Evolutionary conservation across 495 filamentous ascomycete genomes (phyloP).

Genomic region (Talaromyces borbonicus): DNA sequence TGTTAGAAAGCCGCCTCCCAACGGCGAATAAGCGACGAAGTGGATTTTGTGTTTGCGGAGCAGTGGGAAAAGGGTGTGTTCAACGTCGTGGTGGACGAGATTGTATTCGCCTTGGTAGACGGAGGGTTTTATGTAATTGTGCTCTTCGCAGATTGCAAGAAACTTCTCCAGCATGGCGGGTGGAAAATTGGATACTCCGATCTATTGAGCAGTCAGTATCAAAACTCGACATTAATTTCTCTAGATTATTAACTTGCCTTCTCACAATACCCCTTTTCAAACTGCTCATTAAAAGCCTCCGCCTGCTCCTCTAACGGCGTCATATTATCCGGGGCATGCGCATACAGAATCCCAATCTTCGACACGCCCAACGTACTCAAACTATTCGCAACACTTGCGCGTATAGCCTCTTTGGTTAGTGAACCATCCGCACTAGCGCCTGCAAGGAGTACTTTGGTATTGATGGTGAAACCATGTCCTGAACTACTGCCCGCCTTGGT

Average conservation of each 20-base stretch:
- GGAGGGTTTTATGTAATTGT: slow-evolving; percentile 25
- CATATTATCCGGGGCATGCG: slow-evolving; percentile 23
- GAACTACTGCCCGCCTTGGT: slow-evolving; percentile 13
- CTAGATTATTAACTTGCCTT: slow-evolving; percentile 9
- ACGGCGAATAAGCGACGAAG: slow-evolving; percentile 39
- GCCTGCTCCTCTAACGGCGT: slow-evolving; percentile 25
- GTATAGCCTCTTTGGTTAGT: slow-evolving; percentile 11
- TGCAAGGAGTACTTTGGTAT: slow-evolving; percentile 28
- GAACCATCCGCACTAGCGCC: background rate
- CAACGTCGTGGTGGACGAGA: slow-evolving; percentile 25
- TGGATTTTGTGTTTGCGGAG: slow-evolving; percentile 41
- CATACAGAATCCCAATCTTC: slow-evolving; percentile 22
- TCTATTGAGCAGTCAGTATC: slow-evolving; percentile 9
- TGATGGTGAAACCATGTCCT: slow-evolving; percentile 31
- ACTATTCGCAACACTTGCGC: slow-evolving; percentile 18
- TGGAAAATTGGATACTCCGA: slow-evolving; percentile 34
- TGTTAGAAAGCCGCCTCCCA: slow-evolving; percentile 43
- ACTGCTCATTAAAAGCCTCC: slow-evolving; percentile 20
- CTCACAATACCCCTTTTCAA: slow-evolving; percentile 17
- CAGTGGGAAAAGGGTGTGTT: slow-evolving; percentile 41
- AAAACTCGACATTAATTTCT: background rate
- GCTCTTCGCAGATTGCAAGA: slow-evolving; percentile 25
- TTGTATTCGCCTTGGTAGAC: slow-evolving; percentile 38
- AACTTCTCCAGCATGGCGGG: slow-evolving; percentile 21
- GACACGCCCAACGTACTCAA: slow-evolving; percentile 16